phyloP scores from a whole-genome alignment of 2,329 filamentous ascomycete species.

The Aspergillus quadricinctus region DNA sequence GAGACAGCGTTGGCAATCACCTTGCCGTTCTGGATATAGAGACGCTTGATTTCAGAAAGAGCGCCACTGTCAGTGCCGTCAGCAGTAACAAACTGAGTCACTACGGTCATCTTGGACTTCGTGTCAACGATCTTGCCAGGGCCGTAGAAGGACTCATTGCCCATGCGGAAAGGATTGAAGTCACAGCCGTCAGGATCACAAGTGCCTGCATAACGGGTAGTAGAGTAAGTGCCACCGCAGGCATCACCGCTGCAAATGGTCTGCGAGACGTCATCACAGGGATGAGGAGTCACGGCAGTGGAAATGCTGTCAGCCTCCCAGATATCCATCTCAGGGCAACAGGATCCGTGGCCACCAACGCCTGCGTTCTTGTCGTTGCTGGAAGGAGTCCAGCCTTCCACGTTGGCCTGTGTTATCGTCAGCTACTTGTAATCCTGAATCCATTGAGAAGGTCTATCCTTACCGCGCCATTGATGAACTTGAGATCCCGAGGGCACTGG shows the following conservation, averaged over 20 bases:
- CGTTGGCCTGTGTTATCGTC: constrained; percentile 42
- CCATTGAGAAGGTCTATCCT: background rate
- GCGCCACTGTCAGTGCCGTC: constrained; percentile 47
- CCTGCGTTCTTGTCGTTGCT: constrained; percentile 52
- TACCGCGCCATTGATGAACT: constrained; percentile 38
- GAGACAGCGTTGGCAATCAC: constrained; percentile 54
- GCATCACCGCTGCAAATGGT: constrained; percentile 47
- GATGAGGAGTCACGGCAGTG: constrained; percentile 61
- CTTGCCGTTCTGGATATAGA: constrained; percentile 60
- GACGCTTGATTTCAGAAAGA: constrained; percentile 58
- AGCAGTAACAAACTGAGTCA: constrained; percentile 61
- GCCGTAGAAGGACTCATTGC: constrained; percentile 61
- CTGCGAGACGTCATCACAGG: constrained; percentile 51
- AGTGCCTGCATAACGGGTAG: constrained; percentile 54
- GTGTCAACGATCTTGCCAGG: constrained; percentile 56
- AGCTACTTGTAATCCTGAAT: background rate
- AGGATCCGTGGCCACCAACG: constrained; percentile 51
- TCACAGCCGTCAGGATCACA: constrained; percentile 70
- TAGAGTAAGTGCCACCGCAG: constrained; percentile 51
- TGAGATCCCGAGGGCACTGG: constrained; percentile 50
- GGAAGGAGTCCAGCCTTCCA: constrained; percentile 50
- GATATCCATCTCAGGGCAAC: constrained; percentile 65
- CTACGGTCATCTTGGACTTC: constrained; percentile 56
- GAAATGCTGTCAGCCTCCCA: constrained; percentile 66
- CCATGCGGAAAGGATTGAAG: constrained; percentile 65